Evolutionary conservation across 2,329 filamentous ascomycete species (phyloP).

Genomic region (Coniochaeta hoffmannii): DNA sequence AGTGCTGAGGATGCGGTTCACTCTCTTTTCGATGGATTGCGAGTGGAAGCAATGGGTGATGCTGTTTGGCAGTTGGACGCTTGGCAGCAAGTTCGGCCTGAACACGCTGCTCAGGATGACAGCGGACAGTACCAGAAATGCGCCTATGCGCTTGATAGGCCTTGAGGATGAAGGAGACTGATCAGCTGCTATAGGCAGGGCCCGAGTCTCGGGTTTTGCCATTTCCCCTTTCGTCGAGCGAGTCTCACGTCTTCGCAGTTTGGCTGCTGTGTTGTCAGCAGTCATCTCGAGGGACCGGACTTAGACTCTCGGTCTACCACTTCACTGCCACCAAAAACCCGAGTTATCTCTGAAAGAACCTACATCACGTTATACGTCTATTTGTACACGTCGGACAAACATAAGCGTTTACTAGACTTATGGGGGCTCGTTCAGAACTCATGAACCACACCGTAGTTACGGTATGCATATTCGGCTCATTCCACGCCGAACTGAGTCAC

Average conservation of each 20-base stretch:
- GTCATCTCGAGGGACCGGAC: background rate
- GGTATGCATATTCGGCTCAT: background rate
- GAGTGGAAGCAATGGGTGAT: constrained; percentile 15
- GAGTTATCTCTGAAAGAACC: too few species aligned
- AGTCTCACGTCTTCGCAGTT: background rate
- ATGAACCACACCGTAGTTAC: too few species aligned
- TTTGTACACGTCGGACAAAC: too few species aligned
- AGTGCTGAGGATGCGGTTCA: constrained; percentile 34
- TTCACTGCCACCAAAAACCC: too few species aligned
- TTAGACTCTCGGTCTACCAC: too few species aligned
- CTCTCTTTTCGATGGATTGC: constrained; percentile 35
- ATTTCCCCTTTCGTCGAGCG: background rate
- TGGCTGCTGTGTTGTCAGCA: background rate
- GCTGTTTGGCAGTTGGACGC: background rate
- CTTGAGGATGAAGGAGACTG: background rate
- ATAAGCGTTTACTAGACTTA: too few species aligned
- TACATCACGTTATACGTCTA: too few species aligned
- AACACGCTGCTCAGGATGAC: constrained; percentile 8
- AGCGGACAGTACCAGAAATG: constrained; percentile 5
- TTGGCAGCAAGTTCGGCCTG: background rate
- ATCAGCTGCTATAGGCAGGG: background rate
- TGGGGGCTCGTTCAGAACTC: background rate
- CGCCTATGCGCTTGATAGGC: background rate
- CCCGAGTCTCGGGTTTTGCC: background rate
- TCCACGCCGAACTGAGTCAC: background rate